These are phyloP conservation scores for Suillus americanus DNA, from an alignment of 768 basidiomycete species.

Conservation along the genomic window DNA sequence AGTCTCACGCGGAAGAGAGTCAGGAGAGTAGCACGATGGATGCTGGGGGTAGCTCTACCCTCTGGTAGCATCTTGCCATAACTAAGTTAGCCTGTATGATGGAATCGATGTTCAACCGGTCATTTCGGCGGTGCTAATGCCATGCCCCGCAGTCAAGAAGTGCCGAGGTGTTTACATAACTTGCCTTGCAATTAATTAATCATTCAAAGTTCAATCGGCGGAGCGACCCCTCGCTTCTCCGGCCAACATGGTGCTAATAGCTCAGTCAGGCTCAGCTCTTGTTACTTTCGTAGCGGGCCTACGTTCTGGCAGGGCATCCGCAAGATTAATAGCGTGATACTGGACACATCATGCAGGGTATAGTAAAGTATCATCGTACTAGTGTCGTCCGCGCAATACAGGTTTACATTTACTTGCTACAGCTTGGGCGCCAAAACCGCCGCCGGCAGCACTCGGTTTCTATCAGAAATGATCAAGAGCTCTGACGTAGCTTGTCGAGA, in stretches of 20 bases:
- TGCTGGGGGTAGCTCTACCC: not conserved
- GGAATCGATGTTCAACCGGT: not conserved
- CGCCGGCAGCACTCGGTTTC: slow-evolving; percentile 7
- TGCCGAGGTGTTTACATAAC: not conserved
- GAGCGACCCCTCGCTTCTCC: not conserved
- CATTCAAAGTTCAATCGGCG: not conserved
- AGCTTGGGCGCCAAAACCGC: slow-evolving; percentile 12
- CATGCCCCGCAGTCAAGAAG: not conserved
- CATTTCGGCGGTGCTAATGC: not conserved
- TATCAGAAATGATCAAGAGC: slow-evolving; percentile 5
- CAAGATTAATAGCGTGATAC: slow-evolving; percentile 8
- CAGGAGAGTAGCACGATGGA: slow-evolving; percentile 3
- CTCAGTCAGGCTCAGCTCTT: not conserved
- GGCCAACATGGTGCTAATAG: not conserved
- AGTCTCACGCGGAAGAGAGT: slow-evolving; percentile 24
- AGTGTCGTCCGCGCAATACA: not conserved
- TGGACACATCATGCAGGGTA: slow-evolving; percentile 3
- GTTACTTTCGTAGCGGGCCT: not conserved
- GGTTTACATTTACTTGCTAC: slow-evolving; percentile 11
- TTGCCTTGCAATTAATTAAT: slow-evolving; percentile 1
- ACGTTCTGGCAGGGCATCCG: not conserved
- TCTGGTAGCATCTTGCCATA: slow-evolving; percentile 1
- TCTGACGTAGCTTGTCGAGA: not conserved
- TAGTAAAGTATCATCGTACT: slow-evolving; percentile 8
- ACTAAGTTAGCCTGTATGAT: not conserved